A percentile compares a stretch with the other conserved stretches of the same genome.
Evolutionary conservation across 257 asterid species (phyloP).

Genomic region (Scutellaria baicalensis): DNA sequence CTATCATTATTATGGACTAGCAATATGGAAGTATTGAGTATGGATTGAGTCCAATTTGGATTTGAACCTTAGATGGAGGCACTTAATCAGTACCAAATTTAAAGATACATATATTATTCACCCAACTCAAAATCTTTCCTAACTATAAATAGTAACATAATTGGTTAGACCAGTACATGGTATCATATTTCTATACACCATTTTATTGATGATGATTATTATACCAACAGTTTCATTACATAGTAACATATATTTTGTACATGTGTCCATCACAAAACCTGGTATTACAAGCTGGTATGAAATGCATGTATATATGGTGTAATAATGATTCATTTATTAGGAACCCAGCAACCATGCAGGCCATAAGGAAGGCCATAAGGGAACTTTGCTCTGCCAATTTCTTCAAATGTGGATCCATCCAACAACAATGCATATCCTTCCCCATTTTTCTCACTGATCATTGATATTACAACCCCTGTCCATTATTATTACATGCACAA

Average conservation of each 20-base stretch:
- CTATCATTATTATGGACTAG: too few species aligned
- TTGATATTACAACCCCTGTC: conserved; percentile 82
- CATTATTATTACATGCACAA: background rate
- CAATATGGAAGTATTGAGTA: too few species aligned
- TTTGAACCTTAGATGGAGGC: too few species aligned
- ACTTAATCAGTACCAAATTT: too few species aligned
- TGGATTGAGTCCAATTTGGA: too few species aligned
- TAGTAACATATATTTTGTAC: background rate
- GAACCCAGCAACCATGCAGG: conserved; percentile 96
- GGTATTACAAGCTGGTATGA: too few species aligned
- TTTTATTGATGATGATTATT: conserved; percentile 1
- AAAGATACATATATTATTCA: too few species aligned
- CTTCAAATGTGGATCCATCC: conserved; percentile 84
- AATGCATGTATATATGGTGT: too few species aligned
- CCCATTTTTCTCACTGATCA: conserved; percentile 73
- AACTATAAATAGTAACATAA: background rate
- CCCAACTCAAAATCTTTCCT: too few species aligned
- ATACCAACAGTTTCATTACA: background rate
- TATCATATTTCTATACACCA: background rate
- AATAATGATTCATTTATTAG: conserved; percentile 26
- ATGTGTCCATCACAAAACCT: too few species aligned
- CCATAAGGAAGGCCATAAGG: conserved; percentile 98
- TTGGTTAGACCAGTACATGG: background rate
- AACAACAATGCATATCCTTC: conserved; percentile 80
- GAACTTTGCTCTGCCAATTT: conserved; percentile 86